Evolutionary conservation across 2,329 filamentous ascomycete species (phyloP), one percentile per base, ranked within the genome.

Genomic region (Cladosporium sphaerospermum): DNA sequence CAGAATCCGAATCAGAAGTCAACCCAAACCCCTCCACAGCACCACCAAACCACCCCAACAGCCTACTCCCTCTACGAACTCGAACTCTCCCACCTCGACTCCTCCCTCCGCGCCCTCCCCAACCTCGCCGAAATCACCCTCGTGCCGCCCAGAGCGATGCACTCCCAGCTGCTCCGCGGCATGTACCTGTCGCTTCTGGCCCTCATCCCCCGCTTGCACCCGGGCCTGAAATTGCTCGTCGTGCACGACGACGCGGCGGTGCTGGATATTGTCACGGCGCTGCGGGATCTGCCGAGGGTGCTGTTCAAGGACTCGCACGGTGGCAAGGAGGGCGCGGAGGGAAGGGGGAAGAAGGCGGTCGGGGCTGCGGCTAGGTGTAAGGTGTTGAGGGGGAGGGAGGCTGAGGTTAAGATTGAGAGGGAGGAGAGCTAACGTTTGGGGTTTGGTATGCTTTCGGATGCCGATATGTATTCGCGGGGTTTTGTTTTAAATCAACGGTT

Each of bases 161-260:
- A 59, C 11, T 64, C 61, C 11, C 56, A 57, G 14, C 54, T 66
- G 2, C 44, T 63, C 9, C 50, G 54, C 33, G 58, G 59, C 18
- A 56, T 65, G 58, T 64, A 64, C 44, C 41, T 59, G 7, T 61
- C 62, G 3, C 57, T 64, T 9, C 49, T 66, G 9, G 53, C 36
- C 18, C 42, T 58, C 16, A 62, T 64, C 13, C 53, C 56, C 4
- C 45, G 55, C 11, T 49, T 58, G 2, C 58, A 56, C 45, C 61
- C 60, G 3, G 50, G 42, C 7, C 49, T 64, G 9, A 50, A 56
- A 28, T 42, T 46, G 93, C 45, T 90, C 88, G 74, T 97, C 96
- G 75, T 89, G 93, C 73, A 99, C 85, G 45, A 99, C 83, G 46
- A 97, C 83, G 65, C 96, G 95, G 44, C 88, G 91, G 3, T 89